Base-by-base conservation (phyloP, 2,329 filamentous ascomycete species). In the Alternaria solani region DNA sequence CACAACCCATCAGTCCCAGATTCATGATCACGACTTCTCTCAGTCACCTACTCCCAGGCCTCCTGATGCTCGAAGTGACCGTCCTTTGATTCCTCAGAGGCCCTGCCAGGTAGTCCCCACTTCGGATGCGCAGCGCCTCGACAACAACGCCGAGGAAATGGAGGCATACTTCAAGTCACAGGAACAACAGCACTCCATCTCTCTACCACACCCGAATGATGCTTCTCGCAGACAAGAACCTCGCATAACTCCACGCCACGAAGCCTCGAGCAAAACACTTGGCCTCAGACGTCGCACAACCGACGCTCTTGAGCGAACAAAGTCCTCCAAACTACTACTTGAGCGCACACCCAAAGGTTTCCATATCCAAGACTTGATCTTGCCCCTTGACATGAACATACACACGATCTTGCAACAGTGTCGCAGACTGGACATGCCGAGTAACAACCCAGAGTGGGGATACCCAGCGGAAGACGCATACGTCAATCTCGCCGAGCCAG, bases 291-390 rank as follows among this genome's bases (percentile, higher is more conserved):
- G 34, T 20, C 55, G 59, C 51, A 64, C 52, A 4, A 61, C 59
- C n/a, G 55, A 67, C 23, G 43, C 28, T 2, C 26, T 57, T 5
- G 55, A 66, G 12, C 74, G 76, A 4, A 75, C 69, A 5, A 79
- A 75, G 47, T 80, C 80, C 1, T 76, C 75, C 1, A 70, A 60
- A 9, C 67, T 82, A 0, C 77, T 79, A 0, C 75, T 82, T 6
- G 79, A 83, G 58, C 73, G 72, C 7, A 71, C 72, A 5, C 79
- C 79, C 2, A 51, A 58, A 5, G 71, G 69, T 8, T 64, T 59
- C 32, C 63, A 63, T 2, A 68, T 66, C n/a, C 76, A 79, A 11
- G 53, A 70, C 23, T 7, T 75, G 5, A 28, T 64, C 7, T 16
- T 71, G 1, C 7, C 18, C 3, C 2, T 71, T 0, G 5, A 18